These are phyloP conservation scores for Colletotrichum higginsianum DNA, from an alignment of 2,329 filamentous ascomycete genomes.

Conservation along the genomic window DNA sequence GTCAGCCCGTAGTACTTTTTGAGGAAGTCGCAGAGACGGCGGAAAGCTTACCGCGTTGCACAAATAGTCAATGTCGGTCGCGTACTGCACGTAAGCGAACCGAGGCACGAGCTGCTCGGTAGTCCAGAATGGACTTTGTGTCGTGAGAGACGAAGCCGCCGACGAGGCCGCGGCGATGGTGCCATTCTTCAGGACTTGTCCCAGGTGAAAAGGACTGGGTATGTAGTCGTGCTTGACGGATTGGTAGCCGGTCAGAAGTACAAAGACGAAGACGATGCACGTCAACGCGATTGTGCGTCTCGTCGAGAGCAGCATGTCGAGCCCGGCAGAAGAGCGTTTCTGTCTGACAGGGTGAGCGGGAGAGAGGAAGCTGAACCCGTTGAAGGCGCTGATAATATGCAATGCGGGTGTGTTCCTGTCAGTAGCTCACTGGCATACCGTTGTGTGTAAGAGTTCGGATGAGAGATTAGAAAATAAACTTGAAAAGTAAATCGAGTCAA, in stretches of 20 bases:
- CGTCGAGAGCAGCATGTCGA: constrained; percentile 26
- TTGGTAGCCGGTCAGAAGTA: constrained; percentile 20
- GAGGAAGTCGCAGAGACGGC: too few relatives aligned
- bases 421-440: too few relatives aligned
- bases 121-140: constrained; percentile 1
- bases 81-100: constrained; percentile 66
- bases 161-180: not conserved
- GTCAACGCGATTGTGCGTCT: constrained; percentile 22
- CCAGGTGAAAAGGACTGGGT: not conserved
- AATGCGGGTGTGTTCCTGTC: not conserved
- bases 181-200: constrained; percentile 1
- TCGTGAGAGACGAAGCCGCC: not conserved
- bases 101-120: constrained; percentile 40
- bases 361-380: too few relatives aligned
- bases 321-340: not conserved
- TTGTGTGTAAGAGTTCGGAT: too few relatives aligned
- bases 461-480: too few relatives aligned
- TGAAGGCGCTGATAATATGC: not conserved
- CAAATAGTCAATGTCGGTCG: constrained; percentile 62
- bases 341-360: not conserved
- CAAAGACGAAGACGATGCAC: constrained; percentile 8
- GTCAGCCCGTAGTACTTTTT: not conserved
- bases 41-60: constrained; percentile 57
- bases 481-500: too few relatives aligned
- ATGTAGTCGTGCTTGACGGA: constrained; percentile 11